Base-by-base conservation (phyloP, 495 filamentous ascomycete species). In the Xylaria curta region DNA sequence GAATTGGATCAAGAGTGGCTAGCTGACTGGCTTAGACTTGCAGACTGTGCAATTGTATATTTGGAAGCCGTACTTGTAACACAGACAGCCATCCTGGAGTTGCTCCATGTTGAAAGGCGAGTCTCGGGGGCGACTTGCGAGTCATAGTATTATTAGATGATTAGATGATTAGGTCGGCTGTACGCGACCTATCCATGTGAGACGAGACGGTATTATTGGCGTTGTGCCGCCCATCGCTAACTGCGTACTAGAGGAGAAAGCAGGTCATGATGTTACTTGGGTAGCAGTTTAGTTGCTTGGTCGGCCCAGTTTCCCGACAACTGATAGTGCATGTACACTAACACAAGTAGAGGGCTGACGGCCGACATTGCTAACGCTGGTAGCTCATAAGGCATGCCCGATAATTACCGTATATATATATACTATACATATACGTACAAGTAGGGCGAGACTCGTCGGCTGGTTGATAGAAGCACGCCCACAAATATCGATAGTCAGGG, bases 271-370 rank as follows among this genome's bases (percentile, higher is more conserved):
- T 17, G 3, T 12, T 38, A n/a, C n/a, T n/a, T n/a, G n/a, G n/a
- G n/a, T n/a, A n/a, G 33, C 33, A 38, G 36, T 38, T 31, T 17
- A 28, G 53, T 56, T 56, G 53, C 53, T 31, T 36, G 17, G 33
- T 60, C 58, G 58, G 58, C 33, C n/a, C 58, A 38, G 58, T 36
- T 60, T 60, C 58, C 58, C 58, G 58, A 60, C 58, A 60, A 21
- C 58, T 60, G 58, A 60, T 56, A 31, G 53, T 56, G 53, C 6
- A 42, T 42, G 38, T 42, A 17, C 51, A 54, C 51, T 54, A 54
- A 54, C 51, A 54, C 53, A 56, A 56, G 53, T 31, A 28, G 53
- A 31, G 53, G 24, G 53, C 53, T 56, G 53, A 21, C 9, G 56
- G 58, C 58, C 31, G 58, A 38, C 19, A 60, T 60, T 21, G 58